Evolutionary conservation across 371 early-diverging fungal genomes (phyloP), one percentile per base, ranked within the genome.

Genomic region (Mortierella sp.): DNA sequence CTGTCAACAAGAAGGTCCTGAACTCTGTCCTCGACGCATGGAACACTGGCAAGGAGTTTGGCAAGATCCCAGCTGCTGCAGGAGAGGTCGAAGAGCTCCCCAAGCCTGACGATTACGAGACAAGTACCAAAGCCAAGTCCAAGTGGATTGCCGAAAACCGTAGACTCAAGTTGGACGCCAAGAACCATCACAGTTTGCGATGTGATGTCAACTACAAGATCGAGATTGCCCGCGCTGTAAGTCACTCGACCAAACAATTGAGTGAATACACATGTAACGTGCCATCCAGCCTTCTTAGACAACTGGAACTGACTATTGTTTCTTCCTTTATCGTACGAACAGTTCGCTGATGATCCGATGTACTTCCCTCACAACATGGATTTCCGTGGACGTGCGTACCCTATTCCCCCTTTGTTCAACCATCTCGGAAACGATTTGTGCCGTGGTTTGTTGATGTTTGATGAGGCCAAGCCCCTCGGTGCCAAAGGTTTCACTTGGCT

Each of bases 341-440:
- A 94, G 94, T 98, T 97, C 78, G 88, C 96, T 58, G 95, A 96
- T 76, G 92, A 96, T 68, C 94, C 95, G 1, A 95, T 99, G 91
- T 99, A 95, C 88, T 99, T 99, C 90, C 99, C 99, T 21, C 99
- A 99, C 89, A 97, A 98, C 83, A 86, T 99, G 81, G 99, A 99
- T 90, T 99, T 99, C 93, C 94, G 99, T 78, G 99, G 99, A 34
- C 95, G 99, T 76, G 99, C 99, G 6, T 99, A 99, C 83, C 99
- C 99, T 52, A 97, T 99, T 60, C 98, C 99, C 38, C 95, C 97
- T 6, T 95, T 96, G 74, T 94, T 99, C 73, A 99, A 98, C 90
- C 99, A 99, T 88, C 93, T 99, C 45, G 98, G 99, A 72, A 96
- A 97, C 84, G 99, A 99, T 91, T 87, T 99, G 75, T 97, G 98